phyloP scores from a whole-genome alignment of 116 monocot species.

The Posidonia oceanica region DNA sequence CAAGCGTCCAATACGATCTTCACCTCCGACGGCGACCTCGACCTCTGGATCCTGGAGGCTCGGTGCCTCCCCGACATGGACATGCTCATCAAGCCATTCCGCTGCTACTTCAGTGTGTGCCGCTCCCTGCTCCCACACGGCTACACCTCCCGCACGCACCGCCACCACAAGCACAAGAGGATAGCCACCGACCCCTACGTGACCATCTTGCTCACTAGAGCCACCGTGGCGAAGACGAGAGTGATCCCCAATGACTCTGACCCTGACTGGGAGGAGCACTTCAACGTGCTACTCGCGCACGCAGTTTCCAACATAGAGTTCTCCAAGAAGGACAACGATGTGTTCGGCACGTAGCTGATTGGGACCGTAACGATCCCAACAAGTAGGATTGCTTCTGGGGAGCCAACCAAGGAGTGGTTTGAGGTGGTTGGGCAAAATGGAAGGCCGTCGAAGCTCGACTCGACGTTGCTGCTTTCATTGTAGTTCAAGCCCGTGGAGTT shows the following conservation, averaged over 20 bases:
- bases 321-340: conserved; percentile 68
- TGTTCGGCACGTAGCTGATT: conserved; percentile 58
- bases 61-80: too few species aligned
- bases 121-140: too few species aligned
- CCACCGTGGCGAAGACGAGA: conserved; percentile 22
- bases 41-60: too few species aligned
- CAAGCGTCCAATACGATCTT: too few species aligned
- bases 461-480: conserved; percentile 18
- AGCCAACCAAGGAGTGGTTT: conserved; percentile 36
- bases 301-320: conserved; percentile 27
- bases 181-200: conserved; percentile 92
- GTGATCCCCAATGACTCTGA: not conserved
- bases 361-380: conserved; percentile 39
- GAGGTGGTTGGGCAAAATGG: conserved; percentile 26
- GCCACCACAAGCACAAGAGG: not conserved
- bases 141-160: too few species aligned
- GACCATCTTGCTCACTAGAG: conserved; percentile 31
- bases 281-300: conserved; percentile 69
- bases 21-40: too few species aligned
- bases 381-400: conserved; percentile 15
- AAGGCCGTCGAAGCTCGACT: conserved; percentile 22
- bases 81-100: too few species aligned
- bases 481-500: not conserved
- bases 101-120: too few species aligned
- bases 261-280: conserved; percentile 65